phyloP scores from a whole-genome alignment of 148 eudicot species.

The Chenopodium berlandieri region DNA sequence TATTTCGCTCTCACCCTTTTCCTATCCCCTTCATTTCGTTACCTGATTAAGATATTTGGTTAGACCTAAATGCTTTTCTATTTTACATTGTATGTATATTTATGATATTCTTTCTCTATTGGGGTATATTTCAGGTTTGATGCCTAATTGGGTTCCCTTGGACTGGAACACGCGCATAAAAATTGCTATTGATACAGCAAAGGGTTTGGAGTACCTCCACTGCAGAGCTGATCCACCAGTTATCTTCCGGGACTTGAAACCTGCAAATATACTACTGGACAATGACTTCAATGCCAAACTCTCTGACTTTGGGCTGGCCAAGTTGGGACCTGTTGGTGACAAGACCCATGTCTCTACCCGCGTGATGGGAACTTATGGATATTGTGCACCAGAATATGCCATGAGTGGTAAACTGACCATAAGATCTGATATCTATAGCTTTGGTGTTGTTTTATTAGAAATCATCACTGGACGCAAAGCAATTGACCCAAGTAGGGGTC shows the following conservation, averaged over 20 bases:
- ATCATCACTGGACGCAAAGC: constrained; percentile 69
- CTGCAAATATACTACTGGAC: constrained; percentile 73
- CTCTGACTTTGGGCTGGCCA: constrained; percentile 80
- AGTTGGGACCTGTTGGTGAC: constrained; percentile 79
- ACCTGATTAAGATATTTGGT: not conserved
- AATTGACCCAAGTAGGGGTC: constrained; percentile 40
- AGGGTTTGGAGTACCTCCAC: constrained; percentile 69
- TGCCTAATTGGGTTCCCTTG: constrained; percentile 29
- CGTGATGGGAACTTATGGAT: constrained; percentile 81
- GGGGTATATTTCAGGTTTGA: constrained; percentile 28
- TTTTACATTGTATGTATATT: not conserved
- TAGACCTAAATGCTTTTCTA: not conserved
- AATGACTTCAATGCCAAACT: constrained; percentile 60
- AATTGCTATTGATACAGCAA: constrained; percentile 47
- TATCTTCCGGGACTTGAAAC: constrained; percentile 66
- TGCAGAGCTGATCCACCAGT: constrained; percentile 66
- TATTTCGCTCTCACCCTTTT: not conserved
- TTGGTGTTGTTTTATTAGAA: constrained; percentile 70
- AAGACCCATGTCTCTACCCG: constrained; percentile 77
- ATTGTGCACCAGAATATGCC: constrained; percentile 83
- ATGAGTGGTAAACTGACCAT: constrained; percentile 66
- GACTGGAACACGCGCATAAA: constrained; percentile 44
- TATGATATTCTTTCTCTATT: not conserved
- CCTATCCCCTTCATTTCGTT: not conserved
- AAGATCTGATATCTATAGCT: constrained; percentile 71